phyloP scores from a whole-genome alignment of 257 asterid species.

The Datura wrightii region DNA sequence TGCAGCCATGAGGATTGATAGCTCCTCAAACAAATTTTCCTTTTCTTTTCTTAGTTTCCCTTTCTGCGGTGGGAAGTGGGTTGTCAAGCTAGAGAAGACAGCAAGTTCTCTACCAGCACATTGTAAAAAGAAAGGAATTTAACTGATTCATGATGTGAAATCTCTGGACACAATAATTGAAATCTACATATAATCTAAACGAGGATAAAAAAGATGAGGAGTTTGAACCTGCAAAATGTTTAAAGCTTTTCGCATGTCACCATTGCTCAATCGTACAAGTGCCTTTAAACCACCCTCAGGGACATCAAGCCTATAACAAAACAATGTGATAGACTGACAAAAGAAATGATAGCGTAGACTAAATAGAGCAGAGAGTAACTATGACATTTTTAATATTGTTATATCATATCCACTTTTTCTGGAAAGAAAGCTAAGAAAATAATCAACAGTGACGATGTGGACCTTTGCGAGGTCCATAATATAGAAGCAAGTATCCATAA shows the following conservation, averaged over 20 bases:
- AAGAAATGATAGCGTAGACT: background rate
- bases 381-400: background rate
- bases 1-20: constrained; percentile 8
- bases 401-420: background rate
- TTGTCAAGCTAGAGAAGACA: background rate
- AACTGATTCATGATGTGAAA: background rate
- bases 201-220: constrained; percentile 31
- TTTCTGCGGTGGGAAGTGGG: background rate
- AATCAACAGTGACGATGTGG: background rate
- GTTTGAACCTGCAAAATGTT: constrained; percentile 85
- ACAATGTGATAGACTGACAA: background rate
- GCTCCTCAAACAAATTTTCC: constrained; percentile 3
- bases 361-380: background rate
- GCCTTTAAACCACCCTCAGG: constrained; percentile 88
- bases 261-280: constrained; percentile 86
- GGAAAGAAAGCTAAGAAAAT: background rate
- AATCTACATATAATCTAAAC: constrained; percentile 27
- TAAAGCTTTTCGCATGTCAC: constrained; percentile 98
- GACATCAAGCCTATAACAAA: constrained; percentile 77
- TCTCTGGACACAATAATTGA: background rate
- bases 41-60: background rate
- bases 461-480: background rate
- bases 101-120: background rate
- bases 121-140: background rate
- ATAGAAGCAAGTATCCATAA: background rate